These are phyloP conservation scores for Berkeleyomyces basicola DNA, from an alignment of 2,329 filamentous ascomycete species.

Conservation along the genomic window DNA sequence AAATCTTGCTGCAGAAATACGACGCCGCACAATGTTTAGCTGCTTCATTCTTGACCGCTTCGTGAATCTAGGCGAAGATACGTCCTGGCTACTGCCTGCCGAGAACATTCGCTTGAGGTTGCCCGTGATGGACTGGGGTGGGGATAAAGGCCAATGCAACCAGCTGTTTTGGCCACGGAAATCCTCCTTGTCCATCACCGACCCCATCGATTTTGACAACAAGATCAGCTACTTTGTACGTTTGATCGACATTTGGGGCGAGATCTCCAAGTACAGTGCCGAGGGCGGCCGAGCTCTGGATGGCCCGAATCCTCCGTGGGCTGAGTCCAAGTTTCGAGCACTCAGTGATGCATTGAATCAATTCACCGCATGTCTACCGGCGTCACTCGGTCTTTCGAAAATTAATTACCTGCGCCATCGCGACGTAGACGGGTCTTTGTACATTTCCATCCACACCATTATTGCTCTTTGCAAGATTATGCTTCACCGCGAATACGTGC, in stretches of 20 bases:
- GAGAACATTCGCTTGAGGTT: background rate
- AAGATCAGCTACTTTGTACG: conserved; percentile 36
- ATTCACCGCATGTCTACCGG: background rate
- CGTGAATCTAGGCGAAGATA: conserved; percentile 44
- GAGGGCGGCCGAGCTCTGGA: conserved; percentile 35
- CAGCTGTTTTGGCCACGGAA: conserved; percentile 11
- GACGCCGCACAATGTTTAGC: conserved; percentile 56
- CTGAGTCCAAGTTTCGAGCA: conserved; percentile 36
- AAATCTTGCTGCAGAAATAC: conserved; percentile 41
- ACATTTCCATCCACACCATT: conserved; percentile 38
- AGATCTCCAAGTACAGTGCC: conserved; percentile 40
- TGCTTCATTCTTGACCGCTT: conserved; percentile 58
- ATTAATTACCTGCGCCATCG: background rate
- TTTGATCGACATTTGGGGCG: conserved; percentile 42
- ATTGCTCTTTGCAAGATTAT: conserved; percentile 49
- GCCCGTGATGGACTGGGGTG: conserved; percentile 21
- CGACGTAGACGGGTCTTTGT: background rate
- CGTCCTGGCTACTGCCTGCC: conserved; percentile 8
- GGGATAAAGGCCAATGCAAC: conserved; percentile 20
- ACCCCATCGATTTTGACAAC: conserved; percentile 26
- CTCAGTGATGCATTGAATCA: conserved; percentile 25
- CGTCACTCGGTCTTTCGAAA: background rate
- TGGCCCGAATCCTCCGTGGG: conserved; percentile 38
- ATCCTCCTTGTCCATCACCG: conserved; percentile 12
- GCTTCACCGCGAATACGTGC: conserved; percentile 18